A percentile compares a stretch with the other conserved stretches of the same genome.
Evolutionary conservation across 164 flowering plant species (phyloP).

Genomic region (Vitis rupestris): DNA sequence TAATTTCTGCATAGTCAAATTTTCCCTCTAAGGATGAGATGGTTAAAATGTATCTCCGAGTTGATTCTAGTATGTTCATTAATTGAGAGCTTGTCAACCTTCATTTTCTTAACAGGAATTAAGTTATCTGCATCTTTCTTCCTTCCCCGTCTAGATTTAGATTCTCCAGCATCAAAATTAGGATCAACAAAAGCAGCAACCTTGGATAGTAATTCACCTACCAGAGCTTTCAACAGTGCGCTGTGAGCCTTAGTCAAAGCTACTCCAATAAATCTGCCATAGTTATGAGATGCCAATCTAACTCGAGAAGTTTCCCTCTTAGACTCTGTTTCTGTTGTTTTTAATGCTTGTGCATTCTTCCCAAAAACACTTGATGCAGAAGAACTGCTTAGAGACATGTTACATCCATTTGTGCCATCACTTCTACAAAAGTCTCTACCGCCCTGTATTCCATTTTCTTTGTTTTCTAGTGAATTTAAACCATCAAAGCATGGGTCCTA

Average conservation of each 20-base stretch:
- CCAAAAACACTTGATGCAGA: slow-evolving; percentile 14
- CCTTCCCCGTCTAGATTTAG: slow-evolving; percentile 71
- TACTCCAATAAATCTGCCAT: slow-evolving; percentile 52
- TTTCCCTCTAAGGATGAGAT: slow-evolving; percentile 75
- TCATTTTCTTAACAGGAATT: slow-evolving; percentile 41
- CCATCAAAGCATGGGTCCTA: slow-evolving; percentile 63
- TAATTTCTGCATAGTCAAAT: slow-evolving; percentile 70
- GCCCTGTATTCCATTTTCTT: slow-evolving; percentile 35
- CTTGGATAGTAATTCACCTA: slow-evolving; percentile 72
- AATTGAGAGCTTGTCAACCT: slow-evolving; percentile 68
- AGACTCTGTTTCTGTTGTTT: slow-evolving; percentile 40
- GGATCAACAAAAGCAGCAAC: slow-evolving; percentile 80
- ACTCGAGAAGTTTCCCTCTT: slow-evolving; percentile 44
- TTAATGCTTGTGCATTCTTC: slow-evolving; percentile 38
- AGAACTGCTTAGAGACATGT: slow-evolving; percentile 23
- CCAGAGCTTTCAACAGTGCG: slow-evolving; percentile 61
- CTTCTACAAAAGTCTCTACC: slow-evolving; percentile 17
- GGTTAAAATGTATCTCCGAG: slow-evolving; percentile 80
- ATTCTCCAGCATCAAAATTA: slow-evolving; percentile 74
- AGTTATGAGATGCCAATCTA: slow-evolving; percentile 40
- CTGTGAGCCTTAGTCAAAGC: slow-evolving; percentile 69
- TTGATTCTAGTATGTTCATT: slow-evolving; percentile 84
- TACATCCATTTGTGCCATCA: slow-evolving; percentile 18
- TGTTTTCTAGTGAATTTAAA: slow-evolving; percentile 26
- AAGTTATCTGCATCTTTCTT: slow-evolving; percentile 67